Evolutionary conservation across 768 basidiomycete species (phyloP), one percentile per base, ranked within the genome.

Genomic region (Wakefieldia striispora): DNA sequence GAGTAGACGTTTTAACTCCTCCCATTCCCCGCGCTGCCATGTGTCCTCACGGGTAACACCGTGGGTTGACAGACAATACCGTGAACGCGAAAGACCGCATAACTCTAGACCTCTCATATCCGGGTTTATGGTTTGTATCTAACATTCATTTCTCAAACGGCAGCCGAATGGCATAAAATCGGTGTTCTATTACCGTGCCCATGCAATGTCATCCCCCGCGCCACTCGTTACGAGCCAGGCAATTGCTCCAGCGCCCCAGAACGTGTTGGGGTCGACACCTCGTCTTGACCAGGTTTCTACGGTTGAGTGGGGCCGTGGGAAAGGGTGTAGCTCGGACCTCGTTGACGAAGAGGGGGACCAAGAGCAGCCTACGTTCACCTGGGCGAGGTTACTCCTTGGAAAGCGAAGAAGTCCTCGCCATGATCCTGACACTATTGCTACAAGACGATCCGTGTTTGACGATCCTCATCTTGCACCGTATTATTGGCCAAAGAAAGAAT

Each of bases 371-470:
- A 12, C 37, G 3, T 27, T 38, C 9, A 6, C 33, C 1, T 49
- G 47, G 56, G 17, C 10, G 26, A 36, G 14, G 26, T 16, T 21
- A 6, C 10, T 48, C n/a, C 38, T 47, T 29, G 21, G 37, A 3
- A 40, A 29, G 38, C 43, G 33, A 43, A n/a, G 13, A 8, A 4
- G 17, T 20, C 21, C 10, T 17, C 45, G 19, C 10, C 11, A 44
- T 20, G 60, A 67, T 41, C 65, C 62, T 12, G 74, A 76, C 43
- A 58, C 74, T 12, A 71, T 70, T 42, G 69, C 78, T 3, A 81
- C 81, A 21, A 72, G 67, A 24, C 73, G 75, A 6, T 78, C 78
- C 3, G 75, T 80, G 12, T 81, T 72, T 53, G 79, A 81, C 40
- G 76, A 82, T 49, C 75, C 75, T 10, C 57, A 69, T 26, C 64